These are phyloP conservation scores for Linnemannia exigua DNA, from an alignment of 192 early-diverging fungal genomes.

Conservation along the genomic window DNA sequence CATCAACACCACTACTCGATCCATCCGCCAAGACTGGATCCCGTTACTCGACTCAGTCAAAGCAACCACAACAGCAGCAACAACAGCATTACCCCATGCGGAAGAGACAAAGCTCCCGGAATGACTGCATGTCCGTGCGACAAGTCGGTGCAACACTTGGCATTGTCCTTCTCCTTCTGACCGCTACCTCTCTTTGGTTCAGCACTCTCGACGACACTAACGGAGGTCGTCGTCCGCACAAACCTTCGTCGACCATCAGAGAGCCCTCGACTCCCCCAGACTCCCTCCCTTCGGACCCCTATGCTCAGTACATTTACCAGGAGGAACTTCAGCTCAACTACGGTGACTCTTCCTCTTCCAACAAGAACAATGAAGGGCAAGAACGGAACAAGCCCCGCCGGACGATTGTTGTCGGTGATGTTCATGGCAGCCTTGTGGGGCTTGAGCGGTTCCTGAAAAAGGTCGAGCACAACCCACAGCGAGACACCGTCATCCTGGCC, in stretches of 20 bases:
- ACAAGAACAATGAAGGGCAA: not conserved
- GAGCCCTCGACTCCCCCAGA: slow-evolving; percentile 38
- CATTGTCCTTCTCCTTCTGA: slow-evolving; percentile 4
- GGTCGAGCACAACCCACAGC: slow-evolving; percentile 45
- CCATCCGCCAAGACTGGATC: not conserved
- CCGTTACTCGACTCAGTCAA: not conserved
- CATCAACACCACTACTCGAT: not conserved
- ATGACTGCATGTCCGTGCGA: slow-evolving; percentile 15
- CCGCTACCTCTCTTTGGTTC: slow-evolving; percentile 5
- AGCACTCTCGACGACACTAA: not conserved
- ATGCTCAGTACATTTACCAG: slow-evolving; percentile 51
- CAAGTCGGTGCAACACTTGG: slow-evolving; percentile 2
- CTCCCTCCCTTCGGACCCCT: slow-evolving; percentile 36
- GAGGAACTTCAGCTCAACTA: slow-evolving; percentile 16
- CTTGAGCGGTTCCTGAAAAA: slow-evolving; percentile 65
- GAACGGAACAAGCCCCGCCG: slow-evolving; percentile 13
- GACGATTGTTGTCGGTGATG: slow-evolving; percentile 79
- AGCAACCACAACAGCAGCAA: not conserved
- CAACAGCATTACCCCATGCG: not conserved
- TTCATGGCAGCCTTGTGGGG: slow-evolving; percentile 74
- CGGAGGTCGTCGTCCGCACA: not conserved
- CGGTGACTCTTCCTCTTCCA: not conserved
- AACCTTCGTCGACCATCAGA: slow-evolving; percentile 8
- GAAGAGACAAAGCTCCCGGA: not conserved
- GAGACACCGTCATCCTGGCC: slow-evolving; percentile 73